These are phyloP conservation scores for Termitomyces sp. DNA, from an alignment of 768 basidiomycete genomes.

Conservation along the genomic window DNA sequence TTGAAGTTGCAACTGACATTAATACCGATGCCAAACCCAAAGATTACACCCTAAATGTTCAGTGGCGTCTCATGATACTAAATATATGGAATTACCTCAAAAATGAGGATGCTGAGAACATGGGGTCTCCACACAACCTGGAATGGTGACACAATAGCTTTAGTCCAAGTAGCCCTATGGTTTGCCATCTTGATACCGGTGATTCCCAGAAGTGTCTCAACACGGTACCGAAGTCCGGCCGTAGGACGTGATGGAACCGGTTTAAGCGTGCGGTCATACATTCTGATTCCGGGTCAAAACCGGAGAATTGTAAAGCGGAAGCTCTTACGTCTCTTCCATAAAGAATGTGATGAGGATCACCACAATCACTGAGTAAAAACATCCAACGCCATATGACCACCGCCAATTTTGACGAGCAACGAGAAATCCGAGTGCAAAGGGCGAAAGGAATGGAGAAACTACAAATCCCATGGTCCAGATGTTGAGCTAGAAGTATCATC, in stretches of 20 bases:
- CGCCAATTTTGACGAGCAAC: constrained; percentile 55
- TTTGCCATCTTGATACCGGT: constrained; percentile 55
- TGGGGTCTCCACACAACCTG: constrained; percentile 62
- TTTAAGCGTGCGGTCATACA: constrained; percentile 55
- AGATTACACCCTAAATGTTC: constrained; percentile 37
- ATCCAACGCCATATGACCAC: constrained; percentile 65
- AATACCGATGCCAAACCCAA: constrained; percentile 62
- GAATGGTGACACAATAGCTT: constrained; percentile 38
- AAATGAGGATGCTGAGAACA: constrained; percentile 41
- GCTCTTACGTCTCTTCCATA: constrained; percentile 58
- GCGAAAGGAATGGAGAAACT: constrained; percentile 57
- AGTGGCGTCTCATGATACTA: neutral
- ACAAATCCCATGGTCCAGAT: constrained; percentile 74
- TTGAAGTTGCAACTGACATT: constrained; percentile 31
- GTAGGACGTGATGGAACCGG: constrained; percentile 40
- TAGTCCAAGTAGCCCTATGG: constrained; percentile 46
- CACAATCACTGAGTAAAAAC: constrained; percentile 51
- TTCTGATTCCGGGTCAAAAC: constrained; percentile 24
- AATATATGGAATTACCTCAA: constrained; percentile 35
- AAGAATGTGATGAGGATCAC: constrained; percentile 53
- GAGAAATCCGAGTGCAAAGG: constrained; percentile 64
- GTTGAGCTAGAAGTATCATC: constrained; percentile 38
- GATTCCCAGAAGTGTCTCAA: constrained; percentile 59
- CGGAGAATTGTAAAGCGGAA: neutral
- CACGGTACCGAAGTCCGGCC: constrained; percentile 39